Evolutionary conservation across 495 filamentous ascomycete genomes (phyloP).

Genomic region (Penicillium atrosanguineum): DNA sequence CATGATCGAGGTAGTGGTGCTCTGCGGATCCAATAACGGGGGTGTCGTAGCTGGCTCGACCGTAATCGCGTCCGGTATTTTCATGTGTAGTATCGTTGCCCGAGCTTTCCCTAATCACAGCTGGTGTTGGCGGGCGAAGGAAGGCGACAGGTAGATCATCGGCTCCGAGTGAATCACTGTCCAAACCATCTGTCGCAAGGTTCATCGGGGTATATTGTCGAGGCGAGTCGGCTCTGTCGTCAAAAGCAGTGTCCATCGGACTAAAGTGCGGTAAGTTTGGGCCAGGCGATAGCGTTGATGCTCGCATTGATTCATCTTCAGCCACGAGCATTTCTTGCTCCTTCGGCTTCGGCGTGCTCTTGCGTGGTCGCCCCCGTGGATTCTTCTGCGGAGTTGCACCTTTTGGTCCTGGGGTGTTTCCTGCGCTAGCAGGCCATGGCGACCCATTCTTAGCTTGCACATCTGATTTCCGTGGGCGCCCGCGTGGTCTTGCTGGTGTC

Average conservation of each 20-base stretch:
- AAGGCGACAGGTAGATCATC: conserved; percentile 25
- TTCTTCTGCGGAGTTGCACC: conserved; percentile 26
- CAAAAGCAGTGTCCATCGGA: conserved; percentile 23
- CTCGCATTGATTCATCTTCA: conserved; percentile 19
- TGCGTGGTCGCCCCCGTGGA: conserved; percentile 41
- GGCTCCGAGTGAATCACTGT: conserved; percentile 26
- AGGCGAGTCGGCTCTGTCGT: conserved; percentile 12
- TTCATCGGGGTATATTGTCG: conserved; percentile 28
- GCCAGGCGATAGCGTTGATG: neutral
- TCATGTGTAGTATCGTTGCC: neutral
- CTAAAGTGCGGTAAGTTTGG: conserved; percentile 8
- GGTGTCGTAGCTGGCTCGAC: conserved; percentile 27
- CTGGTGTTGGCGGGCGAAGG: conserved; percentile 15
- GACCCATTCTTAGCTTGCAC: conserved; percentile 26
- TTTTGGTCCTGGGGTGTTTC: conserved; percentile 28
- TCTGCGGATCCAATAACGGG: conserved; percentile 31
- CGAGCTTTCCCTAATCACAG: neutral
- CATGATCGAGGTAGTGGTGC: conserved; percentile 28
- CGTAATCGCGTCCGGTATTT: conserved; percentile 11
- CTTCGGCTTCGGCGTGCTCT: conserved; percentile 25
- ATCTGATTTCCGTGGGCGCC: conserved; percentile 48
- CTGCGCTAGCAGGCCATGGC: conserved; percentile 36
- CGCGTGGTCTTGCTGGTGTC: conserved; percentile 39
- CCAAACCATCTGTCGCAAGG: conserved; percentile 22
- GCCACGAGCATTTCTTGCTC: conserved; percentile 9